Conservation (phyloP, 164 flowering plant genomes). For the Echeveria elegans region DNA sequence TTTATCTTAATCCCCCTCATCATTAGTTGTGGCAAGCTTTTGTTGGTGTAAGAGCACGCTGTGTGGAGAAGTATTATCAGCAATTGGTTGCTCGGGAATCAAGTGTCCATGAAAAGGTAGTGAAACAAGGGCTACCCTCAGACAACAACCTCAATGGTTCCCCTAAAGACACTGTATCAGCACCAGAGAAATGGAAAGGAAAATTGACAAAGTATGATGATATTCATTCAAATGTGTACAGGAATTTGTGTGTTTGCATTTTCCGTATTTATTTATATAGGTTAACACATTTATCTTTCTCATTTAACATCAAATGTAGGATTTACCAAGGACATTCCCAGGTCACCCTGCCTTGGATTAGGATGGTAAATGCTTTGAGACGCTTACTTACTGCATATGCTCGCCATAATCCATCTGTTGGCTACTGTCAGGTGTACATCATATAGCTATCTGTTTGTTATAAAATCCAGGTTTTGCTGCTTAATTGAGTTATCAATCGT, state of each 20-base stretch:
- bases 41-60: constrained; percentile 75
- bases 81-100: constrained; percentile 44
- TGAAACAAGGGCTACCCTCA: constrained; percentile 16
- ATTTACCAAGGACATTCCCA: constrained; percentile 95
- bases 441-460: neutral
- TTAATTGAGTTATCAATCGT: neutral
- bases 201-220: constrained; percentile 81
- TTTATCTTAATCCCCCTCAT: neutral
- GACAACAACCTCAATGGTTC: constrained; percentile 24
- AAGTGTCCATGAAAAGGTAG: constrained; percentile 21
- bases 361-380: constrained; percentile 88
- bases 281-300: constrained; percentile 10
- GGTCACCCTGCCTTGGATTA: constrained; percentile 99
- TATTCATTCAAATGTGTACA: neutral
- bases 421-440: constrained; percentile 86
- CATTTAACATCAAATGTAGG: constrained; percentile 35
- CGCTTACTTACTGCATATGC: constrained; percentile 97
- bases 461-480: neutral
- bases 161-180: constrained; percentile 20
- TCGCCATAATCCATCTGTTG: constrained; percentile 94
- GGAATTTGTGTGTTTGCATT: neutral
- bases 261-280: constrained; percentile 13
- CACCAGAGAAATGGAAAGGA: constrained; percentile 82
- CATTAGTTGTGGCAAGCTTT: constrained; percentile 97
- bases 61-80: constrained; percentile 66